Percentiles rank a stretch among this genome's conserved stretches.
These are phyloP conservation scores for Apodospora peruviana DNA, from an alignment of 495 filamentous ascomycete species.

Conservation along the genomic window DNA sequence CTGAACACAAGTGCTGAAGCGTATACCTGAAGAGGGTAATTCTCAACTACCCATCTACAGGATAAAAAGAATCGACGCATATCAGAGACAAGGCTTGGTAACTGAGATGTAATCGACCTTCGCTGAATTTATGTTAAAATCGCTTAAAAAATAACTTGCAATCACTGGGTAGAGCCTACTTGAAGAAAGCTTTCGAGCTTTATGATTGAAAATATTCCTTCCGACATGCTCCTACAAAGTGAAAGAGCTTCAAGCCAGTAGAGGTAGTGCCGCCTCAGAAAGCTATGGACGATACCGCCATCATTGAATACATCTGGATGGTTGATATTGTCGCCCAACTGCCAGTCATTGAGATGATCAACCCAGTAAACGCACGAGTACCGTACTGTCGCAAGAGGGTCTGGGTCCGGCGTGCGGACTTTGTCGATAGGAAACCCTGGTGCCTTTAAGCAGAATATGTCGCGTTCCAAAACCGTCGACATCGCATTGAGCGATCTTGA, in stretches of 20 bases:
- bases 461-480: neutral
- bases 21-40: constrained; percentile 12
- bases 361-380: constrained; percentile 37
- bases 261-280: constrained; percentile 15
- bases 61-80: constrained; percentile 24
- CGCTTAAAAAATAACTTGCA: neutral
- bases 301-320: neutral
- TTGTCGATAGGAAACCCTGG: constrained; percentile 8
- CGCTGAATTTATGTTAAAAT: neutral
- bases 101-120: neutral
- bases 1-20: constrained; percentile 11
- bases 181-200: constrained; percentile 11
- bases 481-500: neutral
- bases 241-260: constrained; percentile 21
- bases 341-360: constrained; percentile 25
- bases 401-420: constrained; percentile 13
- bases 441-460: neutral
- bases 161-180: constrained; percentile 9
- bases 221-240: constrained; percentile 20
- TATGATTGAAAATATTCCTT: constrained; percentile 15
- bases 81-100: constrained; percentile 10
- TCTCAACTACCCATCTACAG: constrained; percentile 18
- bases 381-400: constrained; percentile 22
- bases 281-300: too few relatives aligned
- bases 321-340: constrained; percentile 8